Percentiles rank a stretch among this genome's conserved stretches.
Evolutionary conservation across 2,329 filamentous ascomycete species (phyloP).

Genomic region (Epichloe glyceriae): DNA sequence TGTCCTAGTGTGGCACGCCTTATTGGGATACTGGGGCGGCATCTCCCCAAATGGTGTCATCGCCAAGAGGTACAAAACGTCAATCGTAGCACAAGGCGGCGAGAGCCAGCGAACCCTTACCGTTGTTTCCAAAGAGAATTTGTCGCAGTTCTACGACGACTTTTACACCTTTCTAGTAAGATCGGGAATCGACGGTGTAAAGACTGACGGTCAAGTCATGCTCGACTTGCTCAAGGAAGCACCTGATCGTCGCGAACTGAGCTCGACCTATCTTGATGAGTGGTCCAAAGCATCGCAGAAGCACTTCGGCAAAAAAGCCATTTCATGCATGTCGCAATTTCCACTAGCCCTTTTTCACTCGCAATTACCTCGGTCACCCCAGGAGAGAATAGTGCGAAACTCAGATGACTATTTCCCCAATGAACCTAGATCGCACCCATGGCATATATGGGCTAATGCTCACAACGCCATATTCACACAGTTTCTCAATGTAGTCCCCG

Average conservation of each 20-base stretch:
- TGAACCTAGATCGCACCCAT: constrained; percentile 67
- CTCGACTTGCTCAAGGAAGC: constrained; percentile 63
- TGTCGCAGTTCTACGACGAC: constrained; percentile 69
- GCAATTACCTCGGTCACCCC: constrained; percentile 64
- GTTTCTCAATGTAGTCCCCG: constrained; percentile 75
- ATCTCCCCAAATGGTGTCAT: constrained; percentile 64
- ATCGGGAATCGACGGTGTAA: constrained; percentile 72
- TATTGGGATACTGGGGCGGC: constrained; percentile 85
- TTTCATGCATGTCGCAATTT: constrained; percentile 90
- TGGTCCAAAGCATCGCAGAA: constrained; percentile 70
- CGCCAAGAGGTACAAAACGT: constrained; percentile 65
- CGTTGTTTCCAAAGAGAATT: constrained; percentile 61
- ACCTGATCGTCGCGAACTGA: constrained; percentile 56
- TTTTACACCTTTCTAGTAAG: constrained; percentile 74
- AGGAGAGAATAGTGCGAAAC: constrained; percentile 65
- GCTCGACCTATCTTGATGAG: constrained; percentile 66
- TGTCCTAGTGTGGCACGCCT: constrained; percentile 87
- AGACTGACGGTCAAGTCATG: constrained; percentile 88
- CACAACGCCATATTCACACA: constrained; percentile 75
- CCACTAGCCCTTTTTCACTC: constrained; percentile 79
- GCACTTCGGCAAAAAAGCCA: constrained; percentile 64
- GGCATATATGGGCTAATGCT: constrained; percentile 92
- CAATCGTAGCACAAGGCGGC: constrained; percentile 42
- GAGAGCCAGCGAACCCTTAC: constrained; percentile 38
- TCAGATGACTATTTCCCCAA: constrained; percentile 89